Conservation (phyloP, 2,329 filamentous ascomycete genomes). For the Aspergillus oerlinghausenensis region DNA sequence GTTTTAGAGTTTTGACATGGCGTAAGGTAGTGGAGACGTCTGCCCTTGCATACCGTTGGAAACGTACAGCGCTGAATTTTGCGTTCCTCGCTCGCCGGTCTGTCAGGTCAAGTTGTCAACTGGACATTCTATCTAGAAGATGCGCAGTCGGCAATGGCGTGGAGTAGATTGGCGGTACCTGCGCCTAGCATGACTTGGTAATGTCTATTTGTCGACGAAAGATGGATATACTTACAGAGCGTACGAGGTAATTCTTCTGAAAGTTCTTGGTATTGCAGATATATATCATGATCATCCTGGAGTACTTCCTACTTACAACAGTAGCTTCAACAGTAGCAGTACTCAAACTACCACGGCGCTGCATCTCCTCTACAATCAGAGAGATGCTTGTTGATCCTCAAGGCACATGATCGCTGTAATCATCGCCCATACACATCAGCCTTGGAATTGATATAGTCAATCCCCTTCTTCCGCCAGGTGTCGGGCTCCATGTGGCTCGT, state of each 20-base stretch:
- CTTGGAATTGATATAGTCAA: conserved; percentile 28
- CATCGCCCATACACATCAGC: conserved; percentile 22
- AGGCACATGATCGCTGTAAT: not conserved
- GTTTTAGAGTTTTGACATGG: too few species aligned
- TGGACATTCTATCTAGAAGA: too few species aligned
- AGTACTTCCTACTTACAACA: not conserved
- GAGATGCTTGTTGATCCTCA: not conserved
- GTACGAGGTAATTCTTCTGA: not conserved
- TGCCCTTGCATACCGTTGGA: too few species aligned
- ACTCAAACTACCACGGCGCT: not conserved
- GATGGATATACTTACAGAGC: not conserved
- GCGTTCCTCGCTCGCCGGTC: too few species aligned
- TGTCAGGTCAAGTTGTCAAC: too few species aligned
- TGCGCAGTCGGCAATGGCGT: too few species aligned
- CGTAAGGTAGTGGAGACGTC: too few species aligned
- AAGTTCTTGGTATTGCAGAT: not conserved
- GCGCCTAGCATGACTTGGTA: not conserved
- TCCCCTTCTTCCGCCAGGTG: conserved; percentile 37
- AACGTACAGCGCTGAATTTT: too few species aligned
- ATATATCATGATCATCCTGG: not conserved
- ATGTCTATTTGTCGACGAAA: not conserved
- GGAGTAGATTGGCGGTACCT: not conserved
- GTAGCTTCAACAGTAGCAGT: not conserved
- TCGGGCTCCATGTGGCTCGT: conserved; percentile 44
- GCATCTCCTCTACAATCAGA: not conserved